Base-by-base conservation (phyloP, 208 protist genomes). In the Leishmania mexicana region DNA sequence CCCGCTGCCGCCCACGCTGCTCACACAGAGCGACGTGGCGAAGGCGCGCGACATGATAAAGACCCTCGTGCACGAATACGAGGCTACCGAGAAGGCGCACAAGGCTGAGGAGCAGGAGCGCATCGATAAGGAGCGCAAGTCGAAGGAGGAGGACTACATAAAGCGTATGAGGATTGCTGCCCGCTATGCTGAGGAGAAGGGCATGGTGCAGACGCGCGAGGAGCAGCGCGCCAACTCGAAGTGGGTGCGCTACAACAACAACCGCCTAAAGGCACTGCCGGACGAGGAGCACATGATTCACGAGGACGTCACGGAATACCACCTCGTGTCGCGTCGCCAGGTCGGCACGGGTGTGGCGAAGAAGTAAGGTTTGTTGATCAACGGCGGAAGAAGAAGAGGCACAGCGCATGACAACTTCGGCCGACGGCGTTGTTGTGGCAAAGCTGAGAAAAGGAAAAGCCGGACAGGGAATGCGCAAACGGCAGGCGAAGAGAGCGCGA, bases 241-340 rank as follows among this genome's bases (percentile, higher is more conserved):
- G 73, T 96, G 92, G 95, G 76, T 72, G 11, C 89, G 91, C 75
- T 89, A 92, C 83, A 96, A 93, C 88, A 88, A 87, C 47, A 82
- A 87, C 51, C 91, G 89, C 68, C 81, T 98, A 64, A 92, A 92
- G 83, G 83, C 78, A 35, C 85, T 98, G 7, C 89, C 95, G 8
- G 86, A 91, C 47, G 89, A 96, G 71, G 84, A 96, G 67, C 86
- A 81, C 57, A 89, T 87, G 42, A 76, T 95, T 70, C 85, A 95
- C 79, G 93, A 97, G 84, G 87, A 91, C 42, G 85, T 96, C 19
- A 87, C 79, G n/a, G 93, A 97, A 83, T 92, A 94, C 79, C 90
- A 89, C 73, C 83, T 96, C 76, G 67, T 94, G 10, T 86, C 89
- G 4, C 87, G 89, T 64, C 83, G 87, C n/a, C 78, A 76, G 49